A percentile compares a stretch with the other conserved stretches of the same genome.
Evolutionary conservation across 2,329 filamentous ascomycete species (phyloP).

Genomic region (Pseudocercospora vitis): DNA sequence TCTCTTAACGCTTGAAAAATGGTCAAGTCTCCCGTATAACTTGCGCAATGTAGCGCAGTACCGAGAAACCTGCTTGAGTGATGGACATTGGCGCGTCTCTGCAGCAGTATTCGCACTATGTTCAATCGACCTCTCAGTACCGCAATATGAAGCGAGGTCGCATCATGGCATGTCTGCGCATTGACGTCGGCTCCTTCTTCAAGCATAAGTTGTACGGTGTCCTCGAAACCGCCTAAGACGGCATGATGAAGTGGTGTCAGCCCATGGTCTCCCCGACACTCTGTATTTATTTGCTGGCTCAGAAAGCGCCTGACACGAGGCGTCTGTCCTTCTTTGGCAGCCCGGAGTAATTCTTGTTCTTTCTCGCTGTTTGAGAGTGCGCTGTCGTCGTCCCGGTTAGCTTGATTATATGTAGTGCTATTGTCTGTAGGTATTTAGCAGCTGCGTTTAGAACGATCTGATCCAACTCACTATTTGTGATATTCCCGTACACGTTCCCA

Average conservation of each 20-base stretch:
- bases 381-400: background rate
- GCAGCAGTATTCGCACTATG: background rate
- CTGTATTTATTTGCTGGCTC: background rate
- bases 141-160: background rate
- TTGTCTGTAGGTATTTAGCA: background rate
- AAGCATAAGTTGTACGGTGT: background rate
- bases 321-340: background rate
- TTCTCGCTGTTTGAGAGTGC: background rate
- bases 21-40: too few relatives aligned
- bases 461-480: background rate
- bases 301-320: background rate
- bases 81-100: too few relatives aligned
- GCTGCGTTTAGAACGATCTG: background rate
- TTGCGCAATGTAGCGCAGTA: too few relatives aligned
- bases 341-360: background rate
- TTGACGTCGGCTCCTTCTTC: background rate
- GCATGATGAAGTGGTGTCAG: slow-evolving; percentile 5
- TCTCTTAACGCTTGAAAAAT: too few relatives aligned
- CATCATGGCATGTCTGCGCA: background rate
- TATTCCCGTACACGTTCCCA: background rate
- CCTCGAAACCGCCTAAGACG: background rate
- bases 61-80: too few relatives aligned
- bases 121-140: background rate
- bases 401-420: background rate
- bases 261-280: background rate